A percentile compares a stretch with the other conserved stretches of the same genome.
Conservation (phyloP, 768 basidiomycete species). For the Pleurotus tuber-regium region DNA sequence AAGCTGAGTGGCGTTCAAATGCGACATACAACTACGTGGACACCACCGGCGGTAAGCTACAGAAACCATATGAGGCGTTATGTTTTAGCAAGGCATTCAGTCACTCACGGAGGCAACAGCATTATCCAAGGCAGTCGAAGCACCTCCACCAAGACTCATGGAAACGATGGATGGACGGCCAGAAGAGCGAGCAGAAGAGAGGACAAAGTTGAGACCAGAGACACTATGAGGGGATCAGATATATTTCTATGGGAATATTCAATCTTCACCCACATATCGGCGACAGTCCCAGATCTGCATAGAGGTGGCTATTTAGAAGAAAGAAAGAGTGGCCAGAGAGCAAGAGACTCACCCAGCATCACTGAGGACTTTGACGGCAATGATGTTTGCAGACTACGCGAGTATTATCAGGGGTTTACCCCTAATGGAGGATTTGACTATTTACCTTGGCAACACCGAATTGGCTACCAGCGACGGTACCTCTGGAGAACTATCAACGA, state of each 20-base stretch:
- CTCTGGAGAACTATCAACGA: constrained; percentile 17
- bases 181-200: constrained; percentile 15
- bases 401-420: constrained; percentile 14
- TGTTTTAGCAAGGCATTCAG: background rate
- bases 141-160: constrained; percentile 34
- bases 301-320: background rate
- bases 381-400: constrained; percentile 28
- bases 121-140: constrained; percentile 25
- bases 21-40: constrained; percentile 27
- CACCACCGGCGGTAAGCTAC: constrained; percentile 27
- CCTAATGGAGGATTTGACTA: background rate
- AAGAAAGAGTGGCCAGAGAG: background rate
- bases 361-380: constrained; percentile 41
- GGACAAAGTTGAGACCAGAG: constrained; percentile 31
- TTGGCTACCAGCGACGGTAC: constrained; percentile 30
- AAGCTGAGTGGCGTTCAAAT: background rate
- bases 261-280: constrained; percentile 24
- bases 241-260: background rate
- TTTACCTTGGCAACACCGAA: constrained; percentile 33
- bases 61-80: background rate
- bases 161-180: constrained; percentile 30
- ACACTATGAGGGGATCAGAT: constrained; percentile 18
- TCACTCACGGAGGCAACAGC: constrained; percentile 25
- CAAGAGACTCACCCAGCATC: constrained; percentile 26
- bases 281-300: constrained; percentile 12